These are phyloP conservation scores for Dothiorella sarmentorum DNA, from an alignment of 2,329 filamentous ascomycete genomes.

Conservation along the genomic window DNA sequence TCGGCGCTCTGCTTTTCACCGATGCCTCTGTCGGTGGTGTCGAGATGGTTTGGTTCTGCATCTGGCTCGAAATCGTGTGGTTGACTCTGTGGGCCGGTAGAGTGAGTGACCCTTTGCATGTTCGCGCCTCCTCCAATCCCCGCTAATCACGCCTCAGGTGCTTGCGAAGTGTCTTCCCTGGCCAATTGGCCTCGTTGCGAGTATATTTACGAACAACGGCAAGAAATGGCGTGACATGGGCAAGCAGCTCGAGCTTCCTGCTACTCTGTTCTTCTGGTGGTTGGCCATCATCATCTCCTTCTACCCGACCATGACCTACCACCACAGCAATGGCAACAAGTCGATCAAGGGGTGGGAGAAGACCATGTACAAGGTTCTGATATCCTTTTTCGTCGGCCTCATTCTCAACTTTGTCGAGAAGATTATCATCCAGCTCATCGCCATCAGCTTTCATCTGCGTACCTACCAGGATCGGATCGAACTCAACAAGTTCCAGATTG, in stretches of 20 bases:
- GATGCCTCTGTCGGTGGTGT: slow-evolving; percentile 69
- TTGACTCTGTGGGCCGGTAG: slow-evolving; percentile 78
- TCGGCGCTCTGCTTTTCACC: slow-evolving; percentile 60
- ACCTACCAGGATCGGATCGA: slow-evolving; percentile 91
- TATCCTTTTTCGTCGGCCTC: slow-evolving; percentile 76
- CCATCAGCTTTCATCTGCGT: slow-evolving; percentile 84
- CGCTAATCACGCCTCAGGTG: slow-evolving; percentile 40
- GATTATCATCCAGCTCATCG: slow-evolving; percentile 90
- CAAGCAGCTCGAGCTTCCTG: slow-evolving; percentile 77
- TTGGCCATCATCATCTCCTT: slow-evolving; percentile 83
- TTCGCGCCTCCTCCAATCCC: neutral
- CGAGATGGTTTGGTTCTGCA: slow-evolving; percentile 81
- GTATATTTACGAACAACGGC: slow-evolving; percentile 76
- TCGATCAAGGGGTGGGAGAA: slow-evolving; percentile 65
- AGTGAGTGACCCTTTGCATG: slow-evolving; percentile 28
- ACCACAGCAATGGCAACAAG: slow-evolving; percentile 54
- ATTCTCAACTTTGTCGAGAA: slow-evolving; percentile 85
- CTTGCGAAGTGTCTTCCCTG: slow-evolving; percentile 63
- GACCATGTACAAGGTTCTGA: slow-evolving; percentile 79
- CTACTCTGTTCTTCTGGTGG: slow-evolving; percentile 88
- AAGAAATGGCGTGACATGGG: slow-evolving; percentile 95
- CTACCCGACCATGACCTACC: slow-evolving; percentile 72
- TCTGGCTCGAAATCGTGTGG: slow-evolving; percentile 95
- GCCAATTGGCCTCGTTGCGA: slow-evolving; percentile 61
- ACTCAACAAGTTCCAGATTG: slow-evolving; percentile 86